phyloP scores from a whole-genome alignment of 1,284 basidiomycete species.

The Tylopilus sp. region DNA sequence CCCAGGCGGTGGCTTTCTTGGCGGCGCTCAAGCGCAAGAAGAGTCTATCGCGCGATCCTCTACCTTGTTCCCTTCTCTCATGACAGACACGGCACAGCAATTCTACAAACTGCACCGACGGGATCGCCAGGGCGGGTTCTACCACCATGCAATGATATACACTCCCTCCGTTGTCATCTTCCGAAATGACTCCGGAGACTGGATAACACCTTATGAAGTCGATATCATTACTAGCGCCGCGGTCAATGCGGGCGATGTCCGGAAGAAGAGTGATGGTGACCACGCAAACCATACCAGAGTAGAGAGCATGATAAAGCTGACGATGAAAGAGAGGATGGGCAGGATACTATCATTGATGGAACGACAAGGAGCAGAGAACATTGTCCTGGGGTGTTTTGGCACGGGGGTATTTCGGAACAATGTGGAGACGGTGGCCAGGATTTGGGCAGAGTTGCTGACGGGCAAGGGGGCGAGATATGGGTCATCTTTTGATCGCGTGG shows the following conservation, averaged over 20 bases:
- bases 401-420: conserved; percentile 69
- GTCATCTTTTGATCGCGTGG: conserved; percentile 54
- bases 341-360: conserved; percentile 64
- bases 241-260: conserved; percentile 62
- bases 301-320: conserved; percentile 48
- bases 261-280: conserved; percentile 33
- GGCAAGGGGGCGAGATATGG: conserved; percentile 47
- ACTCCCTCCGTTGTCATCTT: conserved; percentile 56
- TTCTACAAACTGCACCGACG: conserved; percentile 58
- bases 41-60: conserved; percentile 70
- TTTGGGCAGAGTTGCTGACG: conserved; percentile 59
- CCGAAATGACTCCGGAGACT: conserved; percentile 52
- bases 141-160: conserved; percentile 67
- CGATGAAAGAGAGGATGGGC: conserved; percentile 68
- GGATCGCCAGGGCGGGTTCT: conserved; percentile 50
- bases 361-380: conserved; percentile 47
- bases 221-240: conserved; percentile 65
- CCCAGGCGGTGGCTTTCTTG: conserved; percentile 65
- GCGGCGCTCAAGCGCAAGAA: conserved; percentile 66
- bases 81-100: conserved; percentile 45
- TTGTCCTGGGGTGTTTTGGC: conserved; percentile 71
- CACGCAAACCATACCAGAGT: conserved; percentile 32
- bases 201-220: conserved; percentile 51
- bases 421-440: conserved; percentile 49
- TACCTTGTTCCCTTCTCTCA: conserved; percentile 57